A percentile compares a stretch with the other conserved stretches of the same genome.
These are phyloP conservation scores for Cytospora piceae DNA, from an alignment of 2,329 filamentous ascomycete species.

Conservation along the genomic window DNA sequence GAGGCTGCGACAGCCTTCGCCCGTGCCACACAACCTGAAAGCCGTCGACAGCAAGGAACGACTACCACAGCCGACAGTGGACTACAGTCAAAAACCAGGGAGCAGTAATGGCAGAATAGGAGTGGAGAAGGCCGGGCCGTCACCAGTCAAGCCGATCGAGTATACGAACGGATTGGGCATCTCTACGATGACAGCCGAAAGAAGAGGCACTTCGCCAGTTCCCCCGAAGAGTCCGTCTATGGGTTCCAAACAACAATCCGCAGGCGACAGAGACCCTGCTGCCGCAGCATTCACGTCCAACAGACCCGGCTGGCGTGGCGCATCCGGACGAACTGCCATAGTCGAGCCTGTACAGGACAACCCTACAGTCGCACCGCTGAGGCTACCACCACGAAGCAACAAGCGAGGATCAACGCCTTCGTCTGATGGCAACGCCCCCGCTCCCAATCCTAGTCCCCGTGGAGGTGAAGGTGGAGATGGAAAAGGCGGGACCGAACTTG, in stretches of 20 bases:
- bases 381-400: slow-evolving; percentile 55
- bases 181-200: slow-evolving; percentile 33
- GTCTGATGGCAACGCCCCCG: slow-evolving; percentile 26
- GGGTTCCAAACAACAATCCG: slow-evolving; percentile 14
- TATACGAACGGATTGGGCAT: slow-evolving; percentile 45
- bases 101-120: slow-evolving; percentile 30
- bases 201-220: slow-evolving; percentile 29
- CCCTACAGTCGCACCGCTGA: slow-evolving; percentile 57
- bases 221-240: slow-evolving; percentile 41
- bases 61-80: slow-evolving; percentile 34
- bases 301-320: slow-evolving; percentile 71
- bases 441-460: slow-evolving; percentile 18
- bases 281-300: slow-evolving; percentile 42
- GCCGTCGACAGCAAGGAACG: slow-evolving; percentile 11
- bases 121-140: slow-evolving; percentile 50
- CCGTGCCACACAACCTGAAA: slow-evolving; percentile 18
- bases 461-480: neutral
- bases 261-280: slow-evolving; percentile 39
- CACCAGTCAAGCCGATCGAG: slow-evolving; percentile 59
- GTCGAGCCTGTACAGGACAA: slow-evolving; percentile 68
- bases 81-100: slow-evolving; percentile 21
- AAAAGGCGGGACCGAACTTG: slow-evolving; percentile 6
- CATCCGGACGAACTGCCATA: slow-evolving; percentile 68
- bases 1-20: slow-evolving; percentile 19
- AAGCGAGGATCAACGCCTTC: slow-evolving; percentile 43